Evolutionary conservation across 2,329 filamentous ascomycete species (phyloP).

Genomic region (Arthrobotrys iridis): DNA sequence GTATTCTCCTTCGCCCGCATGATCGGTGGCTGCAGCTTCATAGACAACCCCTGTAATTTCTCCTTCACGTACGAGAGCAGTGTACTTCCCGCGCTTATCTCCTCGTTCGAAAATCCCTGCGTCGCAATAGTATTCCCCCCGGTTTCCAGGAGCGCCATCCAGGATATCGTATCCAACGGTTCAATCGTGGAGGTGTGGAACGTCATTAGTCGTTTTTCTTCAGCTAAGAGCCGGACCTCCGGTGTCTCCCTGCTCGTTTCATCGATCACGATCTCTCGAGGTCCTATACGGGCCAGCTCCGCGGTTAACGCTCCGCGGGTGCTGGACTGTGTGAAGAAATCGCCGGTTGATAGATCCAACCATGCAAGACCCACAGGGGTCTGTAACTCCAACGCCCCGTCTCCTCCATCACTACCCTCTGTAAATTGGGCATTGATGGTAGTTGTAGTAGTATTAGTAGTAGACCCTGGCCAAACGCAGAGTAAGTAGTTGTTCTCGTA

Average conservation of each 20-base stretch:
- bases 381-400: slow-evolving; percentile 8
- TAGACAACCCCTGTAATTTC: slow-evolving; percentile 77
- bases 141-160: slow-evolving; percentile 80
- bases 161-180: slow-evolving; percentile 73
- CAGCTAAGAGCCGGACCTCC: slow-evolving; percentile 65
- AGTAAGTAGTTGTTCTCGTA: slow-evolving; percentile 93
- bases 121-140: slow-evolving; percentile 67
- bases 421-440: neutral
- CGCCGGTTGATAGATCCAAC: slow-evolving; percentile 93
- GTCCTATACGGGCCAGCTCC: slow-evolving; percentile 81
- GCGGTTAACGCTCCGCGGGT: slow-evolving; percentile 78
- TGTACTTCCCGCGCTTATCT: slow-evolving; percentile 79
- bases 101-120: slow-evolving; percentile 71
- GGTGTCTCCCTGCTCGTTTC: slow-evolving; percentile 55
- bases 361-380: slow-evolving; percentile 79
- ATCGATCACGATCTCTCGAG: slow-evolving; percentile 84
- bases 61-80: slow-evolving; percentile 86
- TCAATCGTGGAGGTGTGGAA: slow-evolving; percentile 66
- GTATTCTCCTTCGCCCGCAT: slow-evolving; percentile 78
- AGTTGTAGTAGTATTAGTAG: slow-evolving; percentile 55
- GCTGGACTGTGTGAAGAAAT: slow-evolving; percentile 85
- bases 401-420: slow-evolving; percentile 52
- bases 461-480: slow-evolving; percentile 66
- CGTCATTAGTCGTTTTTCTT: slow-evolving; percentile 69
- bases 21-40: slow-evolving; percentile 84